Base-by-base conservation (phyloP, 371 early-diverging fungal genomes). In the Lichtheimia ornata region DNA sequence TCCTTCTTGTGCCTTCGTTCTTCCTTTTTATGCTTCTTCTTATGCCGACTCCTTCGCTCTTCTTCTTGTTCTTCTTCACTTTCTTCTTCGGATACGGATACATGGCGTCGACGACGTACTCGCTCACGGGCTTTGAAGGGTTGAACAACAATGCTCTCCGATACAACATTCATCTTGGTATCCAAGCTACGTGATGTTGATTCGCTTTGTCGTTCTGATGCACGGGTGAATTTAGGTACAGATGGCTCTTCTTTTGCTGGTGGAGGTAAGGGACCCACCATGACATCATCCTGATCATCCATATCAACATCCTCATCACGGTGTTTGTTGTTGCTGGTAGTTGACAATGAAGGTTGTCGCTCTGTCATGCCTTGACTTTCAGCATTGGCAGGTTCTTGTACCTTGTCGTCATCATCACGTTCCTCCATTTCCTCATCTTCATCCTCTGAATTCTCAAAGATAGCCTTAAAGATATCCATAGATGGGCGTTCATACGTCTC, bases 391-490 rank as follows among this genome's bases (percentile, higher is more conserved):
- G 63, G 53, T 14, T 47, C 63, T 18, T 58, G 49, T 45, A 55
- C 28, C 24, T 64, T 27, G 18, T 65, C 73, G 18, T 65, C 73
- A 43, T n/a, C 3, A 43, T 43, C 47, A 9, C 22, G 18, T 20
- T 73, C 73, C 15, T 77, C 75, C 9, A 79, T 76, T 22, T 77
- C 80, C 17, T 84, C 86, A 0, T 82, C 79, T 57, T 84, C 84
- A 13, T 73, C 69, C 30, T 88, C 87, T 20, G 86, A 84, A 35
- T 89, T 83, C 27, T 88, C 91, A 72, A 93, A 93, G 53, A 93
- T 93, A 7, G 91, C 91, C 60, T 89, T 89, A 59, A 93, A 93
- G n/a, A 93, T 85, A 67, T 93, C 93, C 89, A 93, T 90, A 0
- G 90, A 73, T 2, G 93, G 93, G 53, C 91, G 76, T 42, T 85